Base-by-base conservation (phyloP, 306 rosid species). In the Chamaecrista fasciculata region DNA sequence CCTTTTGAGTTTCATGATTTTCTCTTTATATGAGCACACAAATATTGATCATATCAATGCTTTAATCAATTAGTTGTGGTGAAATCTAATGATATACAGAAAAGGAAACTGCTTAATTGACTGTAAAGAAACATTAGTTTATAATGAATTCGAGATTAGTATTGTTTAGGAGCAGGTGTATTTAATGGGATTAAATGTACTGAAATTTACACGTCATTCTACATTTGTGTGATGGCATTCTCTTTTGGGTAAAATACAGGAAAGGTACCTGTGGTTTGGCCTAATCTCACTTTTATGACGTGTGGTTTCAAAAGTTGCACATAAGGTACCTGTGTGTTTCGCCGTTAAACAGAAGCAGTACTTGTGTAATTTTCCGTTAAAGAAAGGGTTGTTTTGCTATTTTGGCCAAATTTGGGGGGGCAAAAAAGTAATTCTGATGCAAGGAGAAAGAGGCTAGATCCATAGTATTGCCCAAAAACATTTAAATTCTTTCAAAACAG, bases 91-190 rank as follows among this genome's bases (percentile, higher is more conserved):
- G 3, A 53, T 52, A 34, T 31, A 74, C 63, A 21, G 19, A 44
- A 43, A 43, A 46, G 53, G 73, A 66, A 73, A 64, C 66, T 16
- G 15, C 67, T 36, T 74, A 31, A 48, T 19, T 26, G 25, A 12
- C 29, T 10, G 21, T 40, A 39, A 55, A 5, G 11, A 53, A 7
- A 5, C 26, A 23, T 57, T 66, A 16, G 62, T n/a, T 74, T 66
- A 28, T 29, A 46, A 44, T 39, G 66, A 72, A 53, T 28, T 37
- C 18, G 6, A 16, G 18, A 55, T 2, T 73, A 11, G n/a, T 2
- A 26, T 53, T 18, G 44, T 46, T 31, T 31, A 21, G 60, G 46
- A 23, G 36, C 4, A 4, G n/a, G n/a, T 5, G 10, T 2, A 47
- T 47, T 10, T 18, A 6, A 6, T 16, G 44, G n/a, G 23, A 34